Percentiles rank a stretch among this genome's conserved stretches.
Evolutionary conservation across 257 asterid species (phyloP).

Genomic region (Asclepias syriaca): DNA sequence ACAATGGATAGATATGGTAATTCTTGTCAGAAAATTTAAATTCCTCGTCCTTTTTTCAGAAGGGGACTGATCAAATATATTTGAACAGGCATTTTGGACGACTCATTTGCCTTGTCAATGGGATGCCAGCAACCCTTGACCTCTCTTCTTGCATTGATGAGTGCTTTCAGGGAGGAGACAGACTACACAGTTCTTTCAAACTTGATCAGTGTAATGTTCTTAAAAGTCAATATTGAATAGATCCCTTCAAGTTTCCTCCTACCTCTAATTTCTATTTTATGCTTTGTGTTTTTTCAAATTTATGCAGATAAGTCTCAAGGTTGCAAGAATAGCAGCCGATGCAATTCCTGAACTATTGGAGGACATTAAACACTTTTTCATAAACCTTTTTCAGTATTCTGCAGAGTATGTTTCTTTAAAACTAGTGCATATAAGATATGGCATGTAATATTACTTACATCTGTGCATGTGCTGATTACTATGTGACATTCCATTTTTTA

Average conservation of each 20-base stretch:
- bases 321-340: slow-evolving; percentile 64
- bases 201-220: slow-evolving; percentile 62
- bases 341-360: slow-evolving; percentile 63
- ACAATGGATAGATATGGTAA: slow-evolving; percentile 77
- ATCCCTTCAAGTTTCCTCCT: slow-evolving; percentile 7
- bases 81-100: slow-evolving; percentile 82
- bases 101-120: slow-evolving; percentile 71
- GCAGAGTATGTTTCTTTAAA: slow-evolving; percentile 56
- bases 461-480: neutral
- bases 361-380: slow-evolving; percentile 60
- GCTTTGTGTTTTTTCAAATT: slow-evolving; percentile 9
- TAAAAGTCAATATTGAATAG: slow-evolving; percentile 11
- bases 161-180: slow-evolving; percentile 76
- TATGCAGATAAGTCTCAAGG: slow-evolving; percentile 64
- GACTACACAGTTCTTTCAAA: slow-evolving; percentile 74
- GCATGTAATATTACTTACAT: neutral
- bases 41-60: slow-evolving; percentile 1
- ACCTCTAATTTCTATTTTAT: slow-evolving; percentile 9
- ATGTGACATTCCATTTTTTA: neutral
- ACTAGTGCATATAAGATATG: neutral
- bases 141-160: slow-evolving; percentile 80
- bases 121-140: slow-evolving; percentile 75
- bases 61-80: slow-evolving; percentile 16
- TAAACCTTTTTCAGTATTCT: slow-evolving; percentile 77
- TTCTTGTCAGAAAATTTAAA: slow-evolving; percentile 6